phyloP scores from a whole-genome alignment of 257 asterid genomes.

The Cynanchum wilfordii region DNA sequence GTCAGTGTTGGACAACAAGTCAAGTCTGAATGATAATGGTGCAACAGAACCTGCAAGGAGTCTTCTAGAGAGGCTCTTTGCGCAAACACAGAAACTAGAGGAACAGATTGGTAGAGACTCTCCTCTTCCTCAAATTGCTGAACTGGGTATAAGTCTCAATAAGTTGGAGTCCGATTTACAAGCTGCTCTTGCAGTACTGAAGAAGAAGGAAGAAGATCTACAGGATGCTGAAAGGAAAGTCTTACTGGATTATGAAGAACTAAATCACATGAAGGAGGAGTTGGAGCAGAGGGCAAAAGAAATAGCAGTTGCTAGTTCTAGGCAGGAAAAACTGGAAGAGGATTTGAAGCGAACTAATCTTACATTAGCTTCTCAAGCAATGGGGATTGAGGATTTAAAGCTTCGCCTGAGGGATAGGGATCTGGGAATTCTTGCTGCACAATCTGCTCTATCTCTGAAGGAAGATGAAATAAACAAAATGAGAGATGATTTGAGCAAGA shows the following conservation, averaged over 20 bases:
- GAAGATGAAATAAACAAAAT: constrained; percentile 54
- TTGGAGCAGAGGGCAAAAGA: constrained; percentile 51
- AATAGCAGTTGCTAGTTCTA: constrained; percentile 40
- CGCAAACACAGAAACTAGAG: constrained; percentile 78
- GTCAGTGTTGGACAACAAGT: constrained; percentile 50
- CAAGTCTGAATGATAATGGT: constrained; percentile 55
- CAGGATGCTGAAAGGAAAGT: constrained; percentile 67
- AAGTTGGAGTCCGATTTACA: constrained; percentile 62
- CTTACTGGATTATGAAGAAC: constrained; percentile 39
- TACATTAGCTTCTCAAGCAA: constrained; percentile 57
- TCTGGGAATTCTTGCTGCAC: constrained; percentile 47
- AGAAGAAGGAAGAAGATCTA: constrained; percentile 73
- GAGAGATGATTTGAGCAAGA: constrained; percentile 43
- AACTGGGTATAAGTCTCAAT: constrained; percentile 47
- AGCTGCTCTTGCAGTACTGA: constrained; percentile 57
- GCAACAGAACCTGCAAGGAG: constrained; percentile 60
- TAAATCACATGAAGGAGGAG: constrained; percentile 48
- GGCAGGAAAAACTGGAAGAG: constrained; percentile 63
- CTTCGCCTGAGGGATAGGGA: constrained; percentile 50
- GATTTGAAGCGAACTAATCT: constrained; percentile 55
- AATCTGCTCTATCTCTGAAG: constrained; percentile 40
- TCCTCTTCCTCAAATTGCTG: constrained; percentile 39
- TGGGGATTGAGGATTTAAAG: constrained; percentile 57
- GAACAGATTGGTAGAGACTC: constrained; percentile 67
- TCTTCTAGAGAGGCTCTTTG: constrained; percentile 74